phyloP scores from a whole-genome alignment of 345 rosid genomes.

The Microcos paniculata region DNA sequence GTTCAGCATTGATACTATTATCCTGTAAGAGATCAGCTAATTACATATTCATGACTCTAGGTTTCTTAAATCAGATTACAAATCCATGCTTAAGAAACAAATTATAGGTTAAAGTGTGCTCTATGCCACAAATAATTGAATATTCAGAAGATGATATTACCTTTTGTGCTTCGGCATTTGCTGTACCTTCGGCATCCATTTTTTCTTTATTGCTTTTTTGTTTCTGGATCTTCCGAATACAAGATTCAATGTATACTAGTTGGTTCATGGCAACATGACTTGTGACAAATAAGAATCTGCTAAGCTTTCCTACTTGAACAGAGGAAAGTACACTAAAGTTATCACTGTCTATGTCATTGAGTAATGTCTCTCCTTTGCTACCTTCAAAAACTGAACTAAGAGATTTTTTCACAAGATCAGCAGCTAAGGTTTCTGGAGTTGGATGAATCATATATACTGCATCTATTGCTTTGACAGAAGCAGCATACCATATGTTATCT shows the following conservation, averaged over 20 bases:
- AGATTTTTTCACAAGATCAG: slow-evolving; percentile 66
- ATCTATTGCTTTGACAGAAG: slow-evolving; percentile 91
- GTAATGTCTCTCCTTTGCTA: slow-evolving; percentile 45
- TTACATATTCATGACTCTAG: neutral
- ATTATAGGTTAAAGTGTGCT: neutral
- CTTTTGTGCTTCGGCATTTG: slow-evolving; percentile 33
- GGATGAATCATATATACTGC: slow-evolving; percentile 80
- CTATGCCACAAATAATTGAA: neutral
- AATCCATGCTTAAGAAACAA: slow-evolving; percentile 1
- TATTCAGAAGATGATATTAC: slow-evolving; percentile 28
- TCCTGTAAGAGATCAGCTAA: slow-evolving; percentile 49
- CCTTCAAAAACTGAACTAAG: slow-evolving; percentile 56
- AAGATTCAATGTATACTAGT: slow-evolving; percentile 86
- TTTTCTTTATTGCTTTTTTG: slow-evolving; percentile 68
- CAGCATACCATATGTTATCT: slow-evolving; percentile 81
- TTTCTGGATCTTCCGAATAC: slow-evolving; percentile 75
- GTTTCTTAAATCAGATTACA: neutral
- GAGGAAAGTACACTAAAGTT: slow-evolving; percentile 38
- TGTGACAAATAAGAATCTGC: slow-evolving; percentile 74
- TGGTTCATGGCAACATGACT: slow-evolving; percentile 98
- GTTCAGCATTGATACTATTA: slow-evolving; percentile 77
- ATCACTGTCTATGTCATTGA: slow-evolving; percentile 34
- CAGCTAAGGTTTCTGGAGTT: slow-evolving; percentile 81
- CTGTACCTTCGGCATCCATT: slow-evolving; percentile 33
- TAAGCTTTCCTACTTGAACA: slow-evolving; percentile 71